Percentiles rank a stretch among this genome's conserved stretches.
These are phyloP conservation scores for Inga laurina DNA, from an alignment of 306 rosid genomes.

Conservation along the genomic window DNA sequence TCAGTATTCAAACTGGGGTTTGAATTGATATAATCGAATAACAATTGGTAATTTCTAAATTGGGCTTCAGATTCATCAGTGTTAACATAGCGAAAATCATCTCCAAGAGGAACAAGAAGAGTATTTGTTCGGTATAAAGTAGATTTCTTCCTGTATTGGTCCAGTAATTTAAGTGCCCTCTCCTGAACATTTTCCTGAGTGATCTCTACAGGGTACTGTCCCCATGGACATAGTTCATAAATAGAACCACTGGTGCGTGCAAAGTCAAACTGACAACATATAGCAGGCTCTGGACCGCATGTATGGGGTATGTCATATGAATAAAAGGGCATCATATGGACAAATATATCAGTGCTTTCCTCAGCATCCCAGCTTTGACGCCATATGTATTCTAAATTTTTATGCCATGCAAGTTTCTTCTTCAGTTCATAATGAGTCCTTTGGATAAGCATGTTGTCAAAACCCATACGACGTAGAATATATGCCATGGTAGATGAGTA, in stretches of 20 bases:
- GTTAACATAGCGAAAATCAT: constrained; percentile 90
- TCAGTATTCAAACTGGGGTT: constrained; percentile 82
- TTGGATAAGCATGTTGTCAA: constrained; percentile 97
- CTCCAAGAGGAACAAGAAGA: constrained; percentile 96
- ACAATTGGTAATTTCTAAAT: constrained; percentile 81
- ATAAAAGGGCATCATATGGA: constrained; percentile 99
- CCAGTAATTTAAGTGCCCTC: constrained; percentile 79
- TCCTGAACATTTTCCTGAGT: constrained; percentile 74
- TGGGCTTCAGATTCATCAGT: constrained; percentile 90
- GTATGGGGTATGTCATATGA: constrained; percentile 99
- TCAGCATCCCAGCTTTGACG: constrained; percentile 97
- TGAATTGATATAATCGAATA: constrained; percentile 90
- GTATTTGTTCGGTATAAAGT: constrained; percentile 89
- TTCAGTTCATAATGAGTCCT: constrained; percentile 97
- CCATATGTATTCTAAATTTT: constrained; percentile 90
- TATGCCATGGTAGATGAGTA: constrained; percentile 98
- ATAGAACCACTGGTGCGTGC: constrained; percentile 68
- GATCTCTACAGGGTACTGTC: constrained; percentile 69
- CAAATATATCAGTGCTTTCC: constrained; percentile 95
- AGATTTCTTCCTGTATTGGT: constrained; percentile 94
- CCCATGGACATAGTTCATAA: constrained; percentile 92
- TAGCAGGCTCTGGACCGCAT: constrained; percentile 98
- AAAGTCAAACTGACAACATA: constrained; percentile 98
- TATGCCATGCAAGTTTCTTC: constrained; percentile 87
- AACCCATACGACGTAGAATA: constrained; percentile 98